Evolutionary conservation across 805 yeast species (phyloP).

Genomic region (Myxozyma mucilagina): DNA sequence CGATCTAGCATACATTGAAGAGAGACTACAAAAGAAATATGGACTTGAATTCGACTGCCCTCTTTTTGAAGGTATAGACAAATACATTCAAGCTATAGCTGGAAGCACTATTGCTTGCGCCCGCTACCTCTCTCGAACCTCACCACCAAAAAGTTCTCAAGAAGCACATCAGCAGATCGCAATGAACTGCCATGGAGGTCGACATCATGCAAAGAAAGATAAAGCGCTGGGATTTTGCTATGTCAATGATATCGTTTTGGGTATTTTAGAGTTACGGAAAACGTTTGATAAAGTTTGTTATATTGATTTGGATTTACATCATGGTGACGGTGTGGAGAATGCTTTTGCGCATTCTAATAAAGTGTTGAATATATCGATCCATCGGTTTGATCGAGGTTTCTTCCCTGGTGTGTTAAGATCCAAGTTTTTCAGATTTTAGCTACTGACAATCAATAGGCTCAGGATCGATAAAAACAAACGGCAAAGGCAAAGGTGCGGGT

Average conservation of each 20-base stretch:
- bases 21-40: slow-evolving; percentile 36
- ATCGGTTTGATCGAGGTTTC: slow-evolving; percentile 64
- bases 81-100: slow-evolving; percentile 52
- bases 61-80: slow-evolving; percentile 53
- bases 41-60: slow-evolving; percentile 68
- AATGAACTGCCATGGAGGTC: slow-evolving; percentile 79
- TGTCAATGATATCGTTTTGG: slow-evolving; percentile 69
- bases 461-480: slow-evolving; percentile 48
- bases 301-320: slow-evolving; percentile 73
- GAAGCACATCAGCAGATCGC: slow-evolving; percentile 41
- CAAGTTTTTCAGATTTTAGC: background rate
- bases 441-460: slow-evolving; percentile 38
- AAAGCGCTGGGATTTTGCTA: slow-evolving; percentile 92
- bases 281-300: slow-evolving; percentile 53
- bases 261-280: slow-evolving; percentile 53
- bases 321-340: slow-evolving; percentile 75
- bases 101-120: slow-evolving; percentile 62
- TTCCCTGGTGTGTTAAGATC: slow-evolving; percentile 55
- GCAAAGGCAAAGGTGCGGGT: slow-evolving; percentile 44
- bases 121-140: slow-evolving; percentile 37
- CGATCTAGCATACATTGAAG: slow-evolving; percentile 5
- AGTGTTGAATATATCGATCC: slow-evolving; percentile 64
- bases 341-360: slow-evolving; percentile 59
- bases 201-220: slow-evolving; percentile 87
- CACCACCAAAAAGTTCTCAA: background rate